Evolutionary conservation across 345 rosid genomes (phyloP).

Genomic region (Kandelia obovata): DNA sequence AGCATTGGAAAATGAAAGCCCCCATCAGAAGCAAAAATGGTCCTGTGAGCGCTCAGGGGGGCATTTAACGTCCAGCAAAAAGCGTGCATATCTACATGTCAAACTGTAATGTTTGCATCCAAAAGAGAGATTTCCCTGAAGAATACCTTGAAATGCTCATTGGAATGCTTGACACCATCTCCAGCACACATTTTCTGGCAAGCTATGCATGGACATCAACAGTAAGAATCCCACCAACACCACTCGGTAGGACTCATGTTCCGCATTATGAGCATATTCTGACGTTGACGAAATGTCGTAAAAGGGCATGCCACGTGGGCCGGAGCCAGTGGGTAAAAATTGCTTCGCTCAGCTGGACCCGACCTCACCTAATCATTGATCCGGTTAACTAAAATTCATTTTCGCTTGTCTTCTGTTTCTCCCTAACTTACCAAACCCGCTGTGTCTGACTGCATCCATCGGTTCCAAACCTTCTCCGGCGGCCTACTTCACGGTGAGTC

Average conservation of each 20-base stretch:
- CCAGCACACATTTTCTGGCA: constrained; percentile 89
- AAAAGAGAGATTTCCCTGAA: constrained; percentile 60
- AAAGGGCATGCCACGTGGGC: too few relatives aligned
- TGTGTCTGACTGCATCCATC: too few relatives aligned
- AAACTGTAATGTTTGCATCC: constrained; percentile 69
- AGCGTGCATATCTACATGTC: constrained; percentile 45
- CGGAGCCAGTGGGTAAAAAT: too few relatives aligned
- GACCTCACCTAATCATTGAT: too few relatives aligned
- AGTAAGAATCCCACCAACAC: constrained; percentile 74
- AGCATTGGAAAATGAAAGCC: not conserved
- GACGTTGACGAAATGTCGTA: too few relatives aligned
- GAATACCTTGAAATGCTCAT: constrained; percentile 83
- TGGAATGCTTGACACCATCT: constrained; percentile 70
- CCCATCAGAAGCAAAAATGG: not conserved
- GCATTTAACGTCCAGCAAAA: constrained; percentile 57
- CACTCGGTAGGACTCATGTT: constrained; percentile 67
- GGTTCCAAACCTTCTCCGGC: too few relatives aligned
- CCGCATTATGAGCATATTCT: too few relatives aligned
- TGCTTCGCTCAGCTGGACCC: too few relatives aligned
- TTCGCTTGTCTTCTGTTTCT: too few relatives aligned
- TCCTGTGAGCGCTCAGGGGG: constrained; percentile 17
- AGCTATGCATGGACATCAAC: constrained; percentile 98
- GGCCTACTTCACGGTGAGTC: too few relatives aligned
- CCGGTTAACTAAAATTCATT: too few relatives aligned
- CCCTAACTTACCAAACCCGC: too few relatives aligned